Percentiles rank a stretch among this genome's conserved stretches.
Evolutionary conservation across 2,329 filamentous ascomycete species (phyloP).

Genomic region (Fusarium agapanthi): DNA sequence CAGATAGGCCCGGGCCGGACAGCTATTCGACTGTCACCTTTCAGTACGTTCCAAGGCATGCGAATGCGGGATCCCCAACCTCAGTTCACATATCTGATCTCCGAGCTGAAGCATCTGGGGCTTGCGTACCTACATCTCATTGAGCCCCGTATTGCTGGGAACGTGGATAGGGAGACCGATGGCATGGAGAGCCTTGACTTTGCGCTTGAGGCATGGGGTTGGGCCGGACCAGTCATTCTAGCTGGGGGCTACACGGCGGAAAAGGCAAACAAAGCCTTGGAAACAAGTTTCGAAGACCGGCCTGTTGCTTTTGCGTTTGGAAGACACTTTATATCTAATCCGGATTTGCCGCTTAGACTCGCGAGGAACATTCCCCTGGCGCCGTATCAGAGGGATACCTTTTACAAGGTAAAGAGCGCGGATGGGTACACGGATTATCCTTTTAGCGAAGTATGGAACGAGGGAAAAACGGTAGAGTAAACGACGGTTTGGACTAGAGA

Average conservation of each 20-base stretch:
- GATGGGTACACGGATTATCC: conserved; percentile 42
- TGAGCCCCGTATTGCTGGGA: conserved; percentile 62
- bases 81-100: conserved; percentile 67
- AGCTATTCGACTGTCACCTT: conserved; percentile 67
- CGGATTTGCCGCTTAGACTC: conserved; percentile 32
- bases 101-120: conserved; percentile 59
- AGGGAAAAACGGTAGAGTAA: not conserved
- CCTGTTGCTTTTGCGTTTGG: conserved; percentile 46
- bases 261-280: conserved; percentile 41
- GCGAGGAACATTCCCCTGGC: conserved; percentile 30
- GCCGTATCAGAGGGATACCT: conserved; percentile 40
- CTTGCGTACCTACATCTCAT: conserved; percentile 70
- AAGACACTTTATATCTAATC: conserved; percentile 43
- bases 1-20: conserved; percentile 60
- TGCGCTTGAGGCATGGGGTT: conserved; percentile 43
- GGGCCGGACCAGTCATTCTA: conserved; percentile 42
- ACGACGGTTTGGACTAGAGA: accelerated
- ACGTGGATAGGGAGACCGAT: conserved; percentile 49
- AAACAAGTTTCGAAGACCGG: conserved; percentile 36
- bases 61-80: conserved; percentile 65
- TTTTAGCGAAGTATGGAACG: conserved; percentile 14
- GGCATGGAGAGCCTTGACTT: conserved; percentile 44
- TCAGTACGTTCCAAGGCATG: conserved; percentile 69
- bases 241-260: conserved; percentile 46
- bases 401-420: conserved; percentile 37